Conservation (phyloP, 2,329 filamentous ascomycete species). For the Colletotrichum falcatum region DNA sequence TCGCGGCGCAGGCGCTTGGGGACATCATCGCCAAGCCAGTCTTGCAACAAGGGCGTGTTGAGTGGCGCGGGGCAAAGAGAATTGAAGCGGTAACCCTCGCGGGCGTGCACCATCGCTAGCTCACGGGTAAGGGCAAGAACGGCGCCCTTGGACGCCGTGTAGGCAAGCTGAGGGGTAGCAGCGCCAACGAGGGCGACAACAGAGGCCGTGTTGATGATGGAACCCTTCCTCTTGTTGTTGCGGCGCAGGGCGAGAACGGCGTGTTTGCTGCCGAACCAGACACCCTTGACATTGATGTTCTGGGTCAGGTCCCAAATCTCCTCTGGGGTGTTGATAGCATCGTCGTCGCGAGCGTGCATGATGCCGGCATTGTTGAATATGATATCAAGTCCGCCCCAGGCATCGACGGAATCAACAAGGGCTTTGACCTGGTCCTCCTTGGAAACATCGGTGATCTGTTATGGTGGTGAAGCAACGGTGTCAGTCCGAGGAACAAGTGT, state of each 20-base stretch:
- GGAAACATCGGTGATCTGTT: slow-evolving; percentile 76
- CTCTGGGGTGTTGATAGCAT: slow-evolving; percentile 87
- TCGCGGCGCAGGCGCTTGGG: slow-evolving; percentile 85
- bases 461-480: neutral
- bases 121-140: slow-evolving; percentile 92
- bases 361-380: slow-evolving; percentile 99
- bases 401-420: slow-evolving; percentile 79
- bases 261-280: slow-evolving; percentile 97
- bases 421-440: slow-evolving; percentile 84
- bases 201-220: slow-evolving; percentile 92
- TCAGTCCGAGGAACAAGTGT: slow-evolving; percentile 3
- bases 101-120: slow-evolving; percentile 90
- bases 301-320: slow-evolving; percentile 95
- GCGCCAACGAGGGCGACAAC: slow-evolving; percentile 89
- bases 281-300: slow-evolving; percentile 95
- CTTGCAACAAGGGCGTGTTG: slow-evolving; percentile 91
- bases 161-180: slow-evolving; percentile 89
- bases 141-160: slow-evolving; percentile 94
- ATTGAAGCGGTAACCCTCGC: slow-evolving; percentile 92
- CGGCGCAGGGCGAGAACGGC: slow-evolving; percentile 84
- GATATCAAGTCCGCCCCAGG: slow-evolving; percentile 89
- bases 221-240: slow-evolving; percentile 81
- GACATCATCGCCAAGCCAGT: slow-evolving; percentile 91
- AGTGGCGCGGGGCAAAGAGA: slow-evolving; percentile 89
- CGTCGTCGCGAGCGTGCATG: slow-evolving; percentile 87